Conservation (phyloP, 139 green algal genomes). For the Chlorokybus atmophyticus region DNA sequence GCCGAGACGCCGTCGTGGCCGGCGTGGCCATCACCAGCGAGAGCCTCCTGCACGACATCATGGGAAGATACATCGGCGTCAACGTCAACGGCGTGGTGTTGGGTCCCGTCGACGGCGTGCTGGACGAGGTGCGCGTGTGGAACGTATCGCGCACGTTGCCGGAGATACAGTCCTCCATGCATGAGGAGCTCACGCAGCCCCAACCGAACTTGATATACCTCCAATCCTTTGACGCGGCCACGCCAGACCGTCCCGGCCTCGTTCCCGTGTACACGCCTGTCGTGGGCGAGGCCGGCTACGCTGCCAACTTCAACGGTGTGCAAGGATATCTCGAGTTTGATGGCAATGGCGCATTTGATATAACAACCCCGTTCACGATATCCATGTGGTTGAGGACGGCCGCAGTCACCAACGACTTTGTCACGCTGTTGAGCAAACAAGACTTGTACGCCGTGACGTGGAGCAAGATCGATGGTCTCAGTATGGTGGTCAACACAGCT, state of each 20-base stretch:
- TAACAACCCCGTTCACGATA: background rate
- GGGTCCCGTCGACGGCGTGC: background rate
- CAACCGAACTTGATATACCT: background rate
- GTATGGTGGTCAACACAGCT: background rate
- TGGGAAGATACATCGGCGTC: background rate
- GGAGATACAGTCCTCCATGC: conserved; percentile 2
- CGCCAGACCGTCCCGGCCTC: background rate
- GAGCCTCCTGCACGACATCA: background rate
- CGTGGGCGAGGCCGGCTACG: conserved; percentile 5
- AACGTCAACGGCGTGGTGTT: background rate
- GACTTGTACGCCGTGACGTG: background rate
- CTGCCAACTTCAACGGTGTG: conserved; percentile 1
- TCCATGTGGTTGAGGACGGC: background rate
- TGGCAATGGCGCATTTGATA: background rate
- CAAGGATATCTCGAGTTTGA: background rate
- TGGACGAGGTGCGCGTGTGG: conserved; percentile 8
- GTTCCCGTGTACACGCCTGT: conserved; percentile 1
- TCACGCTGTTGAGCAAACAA: background rate
- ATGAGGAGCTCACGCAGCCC: too few species aligned
- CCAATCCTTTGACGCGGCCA: background rate
- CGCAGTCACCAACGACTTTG: background rate
- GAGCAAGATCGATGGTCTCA: background rate
- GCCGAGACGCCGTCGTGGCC: background rate
- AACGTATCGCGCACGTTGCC: background rate
- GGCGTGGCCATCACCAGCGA: background rate